Base-by-base conservation (phyloP, 257 asterid genomes). In the Asclepias syriaca region DNA sequence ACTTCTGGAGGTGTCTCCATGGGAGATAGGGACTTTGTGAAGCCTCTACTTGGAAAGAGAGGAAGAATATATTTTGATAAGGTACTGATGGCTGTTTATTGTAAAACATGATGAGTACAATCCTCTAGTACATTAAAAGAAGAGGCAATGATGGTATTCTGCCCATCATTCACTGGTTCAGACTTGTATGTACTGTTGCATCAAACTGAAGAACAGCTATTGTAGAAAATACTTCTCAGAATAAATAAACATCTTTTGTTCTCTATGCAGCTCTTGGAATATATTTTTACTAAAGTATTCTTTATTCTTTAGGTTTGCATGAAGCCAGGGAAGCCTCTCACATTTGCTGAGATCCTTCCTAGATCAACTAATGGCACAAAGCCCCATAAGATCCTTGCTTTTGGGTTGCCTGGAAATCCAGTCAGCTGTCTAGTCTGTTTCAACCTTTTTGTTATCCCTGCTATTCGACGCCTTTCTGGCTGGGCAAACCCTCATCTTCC, bases 1-100 rank as follows among this genome's bases (percentile, higher is more conserved):
- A 88, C 96, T 69, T 91, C 97, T 75, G 99, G 99, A 70, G 99
- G 99, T 83, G 97, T 94, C 78, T 94, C 99, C 72, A 91, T 94
- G 99, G 99, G 99, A 77, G 99, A 91, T 83, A 86, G 97, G 84
- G 99, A 94, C 77, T 94, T 70, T 77, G 95, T 94, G 65, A 94
- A 89, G 79, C 97, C 99, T 77, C 77, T 94, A 75, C 95, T 94
- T 79, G 85, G 78, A 82, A 89, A 86, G 89, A 87, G 77, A 71
- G 99, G 99, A 74, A 88, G 49, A 65, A 37, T 91, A 61, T 53
- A 82, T 68, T 94, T 94, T 79, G 89, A 91, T 63, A 94, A 94
- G 99, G 99, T 91, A 85, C 73, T 72, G 43, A 66, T 68, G 54
- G 12, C 68, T 18, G 27, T 18, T 16, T 18, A 37, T 34, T 34